Base-by-base conservation (phyloP, 768 basidiomycete species). In the Amanita muscaria region DNA sequence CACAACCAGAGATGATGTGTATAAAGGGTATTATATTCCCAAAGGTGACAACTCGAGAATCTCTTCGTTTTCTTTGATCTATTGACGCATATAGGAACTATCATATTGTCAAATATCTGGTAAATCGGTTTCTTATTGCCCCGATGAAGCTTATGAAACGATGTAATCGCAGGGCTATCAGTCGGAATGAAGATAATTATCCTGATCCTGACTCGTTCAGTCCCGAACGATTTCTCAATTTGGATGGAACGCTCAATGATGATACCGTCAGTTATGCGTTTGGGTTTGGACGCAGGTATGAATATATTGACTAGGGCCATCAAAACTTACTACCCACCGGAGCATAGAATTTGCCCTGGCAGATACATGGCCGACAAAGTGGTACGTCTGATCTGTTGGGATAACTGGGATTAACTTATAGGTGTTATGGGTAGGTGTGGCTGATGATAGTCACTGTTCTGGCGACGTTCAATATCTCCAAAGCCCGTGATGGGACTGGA, bases 141-240 rank as follows among this genome's bases (percentile, higher is more conserved):
- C 7, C 7, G 6, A 29, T 29, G 12, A 29, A 29, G 27, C 27
- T 29, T 6, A 6, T 29, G 7, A 29, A 6, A 29, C 12, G 7
- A 6, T 29, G 27, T 29, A 29, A 40, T n/a, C n/a, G n/a, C n/a
- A 74, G 70, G 70, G 70, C 60, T 3, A 68, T 73, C 40, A 62
- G 66, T 7, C 76, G 74, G 47, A 72, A 81, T 54, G 66, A 68
- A 41, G 53, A 48, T 0, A 64, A 59, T 44, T 81, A 77, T 59
- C 64, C 67, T 7, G 62, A 77, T 32, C 69, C 80, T 3, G 64
- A 70, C 42, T 49, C 48, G 1, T 81, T 80, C 58, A 61, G 66
- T n/a, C 80, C 81, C 3, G 73, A 76, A 47, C 66, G 80, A 31
- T 76, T 73, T 61, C 53, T 82, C 43, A 63, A 49, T 2, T 40